These are phyloP conservation scores for Kwoniella heveanensis DNA, from an alignment of 768 basidiomycete genomes.

Conservation along the genomic window DNA sequence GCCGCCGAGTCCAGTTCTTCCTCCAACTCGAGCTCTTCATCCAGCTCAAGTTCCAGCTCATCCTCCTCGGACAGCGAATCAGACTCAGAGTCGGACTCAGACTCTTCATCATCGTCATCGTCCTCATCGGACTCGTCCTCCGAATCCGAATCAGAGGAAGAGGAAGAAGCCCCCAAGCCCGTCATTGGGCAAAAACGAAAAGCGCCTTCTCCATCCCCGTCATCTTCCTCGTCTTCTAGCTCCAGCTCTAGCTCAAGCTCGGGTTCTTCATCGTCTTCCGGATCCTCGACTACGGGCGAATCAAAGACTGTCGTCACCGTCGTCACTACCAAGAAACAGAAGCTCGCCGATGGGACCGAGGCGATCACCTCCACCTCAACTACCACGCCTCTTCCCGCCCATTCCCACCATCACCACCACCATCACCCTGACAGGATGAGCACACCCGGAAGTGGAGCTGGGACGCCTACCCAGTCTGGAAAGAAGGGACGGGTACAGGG, in stretches of 20 bases:
- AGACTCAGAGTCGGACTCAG: too few species aligned
- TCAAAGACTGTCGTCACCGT: constrained; percentile 20
- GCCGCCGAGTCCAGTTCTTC: neutral
- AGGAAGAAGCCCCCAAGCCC: constrained; percentile 27
- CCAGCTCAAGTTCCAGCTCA: constrained; percentile 9
- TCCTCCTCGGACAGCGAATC: constrained; percentile 8
- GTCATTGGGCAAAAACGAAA: constrained; percentile 45
- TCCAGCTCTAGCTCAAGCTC: constrained; percentile 37
- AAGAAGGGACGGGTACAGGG: constrained; percentile 56
- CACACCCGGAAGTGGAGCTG: constrained; percentile 17
- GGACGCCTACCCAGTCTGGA: constrained; percentile 41
- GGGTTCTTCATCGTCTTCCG: constrained; percentile 26
- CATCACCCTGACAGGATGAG: constrained; percentile 14
- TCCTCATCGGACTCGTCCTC: constrained; percentile 9
- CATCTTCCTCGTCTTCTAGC: constrained; percentile 36
- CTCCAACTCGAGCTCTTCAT: constrained; percentile 11
- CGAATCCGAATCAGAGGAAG: constrained; percentile 21
- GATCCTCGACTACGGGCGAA: constrained; percentile 25
- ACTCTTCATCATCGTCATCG: constrained; percentile 12
- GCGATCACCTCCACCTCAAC: constrained; percentile 47
- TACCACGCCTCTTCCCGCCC: constrained; percentile 22
- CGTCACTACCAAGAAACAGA: constrained; percentile 49
- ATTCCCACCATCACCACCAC: constrained; percentile 29
- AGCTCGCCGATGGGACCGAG: constrained; percentile 37
- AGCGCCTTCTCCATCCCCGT: constrained; percentile 38